A percentile compares a stretch with the other conserved stretches of the same genome.
Conservation (phyloP, 176 grass and related monocot genomes). For the Oryza brachyantha region DNA sequence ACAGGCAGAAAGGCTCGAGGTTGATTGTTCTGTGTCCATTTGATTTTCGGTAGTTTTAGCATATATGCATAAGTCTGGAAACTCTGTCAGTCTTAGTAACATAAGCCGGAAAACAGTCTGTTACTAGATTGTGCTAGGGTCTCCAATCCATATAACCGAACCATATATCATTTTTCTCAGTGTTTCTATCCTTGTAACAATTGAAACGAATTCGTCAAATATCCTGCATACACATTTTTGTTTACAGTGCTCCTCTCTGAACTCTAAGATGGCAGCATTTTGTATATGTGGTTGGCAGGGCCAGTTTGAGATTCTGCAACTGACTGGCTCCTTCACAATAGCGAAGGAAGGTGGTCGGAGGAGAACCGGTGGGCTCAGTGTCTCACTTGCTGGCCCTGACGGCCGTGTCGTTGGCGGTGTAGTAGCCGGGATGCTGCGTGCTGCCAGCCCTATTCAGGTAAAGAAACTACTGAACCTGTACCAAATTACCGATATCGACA, state of each 20-base stretch:
- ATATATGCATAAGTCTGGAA: background rate
- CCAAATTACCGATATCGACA: background rate
- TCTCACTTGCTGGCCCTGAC: constrained; percentile 86
- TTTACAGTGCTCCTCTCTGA: background rate
- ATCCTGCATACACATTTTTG: background rate
- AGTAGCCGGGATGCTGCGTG: constrained; percentile 75
- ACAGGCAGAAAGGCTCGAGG: too few species aligned
- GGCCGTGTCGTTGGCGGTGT: constrained; percentile 83
- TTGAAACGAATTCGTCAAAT: background rate
- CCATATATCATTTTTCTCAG: too few species aligned
- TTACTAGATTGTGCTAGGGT: background rate
- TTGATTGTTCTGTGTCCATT: background rate
- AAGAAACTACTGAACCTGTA: background rate
- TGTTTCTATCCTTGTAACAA: too few species aligned
- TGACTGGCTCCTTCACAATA: constrained; percentile 85
- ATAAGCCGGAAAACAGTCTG: background rate
- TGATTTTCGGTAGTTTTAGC: background rate
- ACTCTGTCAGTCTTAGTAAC: too few species aligned
- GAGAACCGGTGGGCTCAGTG: constrained; percentile 83
- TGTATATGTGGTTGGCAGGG: constrained; percentile 47
- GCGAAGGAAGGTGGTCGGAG: constrained; percentile 63
- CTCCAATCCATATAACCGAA: background rate
- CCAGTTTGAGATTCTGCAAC: constrained; percentile 81
- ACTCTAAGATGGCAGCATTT: background rate
- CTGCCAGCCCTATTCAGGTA: constrained; percentile 97